Conservation (phyloP, 805 yeast genomes). For the Zygosaccharomyces lentus region DNA sequence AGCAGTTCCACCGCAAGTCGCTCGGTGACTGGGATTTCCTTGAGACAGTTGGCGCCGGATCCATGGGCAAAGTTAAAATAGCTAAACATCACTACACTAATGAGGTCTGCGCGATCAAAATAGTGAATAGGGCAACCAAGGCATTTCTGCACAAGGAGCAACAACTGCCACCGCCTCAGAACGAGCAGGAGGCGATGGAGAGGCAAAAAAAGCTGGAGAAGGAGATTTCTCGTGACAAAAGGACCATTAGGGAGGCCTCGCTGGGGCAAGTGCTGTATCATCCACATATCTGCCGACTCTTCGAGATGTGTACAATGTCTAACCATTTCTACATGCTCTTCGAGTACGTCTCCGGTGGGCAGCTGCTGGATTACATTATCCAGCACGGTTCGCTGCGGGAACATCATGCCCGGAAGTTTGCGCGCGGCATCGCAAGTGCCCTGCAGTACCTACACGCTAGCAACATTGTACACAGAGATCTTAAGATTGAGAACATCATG, state of each 20-base stretch:
- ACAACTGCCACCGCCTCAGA: slow-evolving; percentile 61
- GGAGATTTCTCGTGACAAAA: slow-evolving; percentile 82
- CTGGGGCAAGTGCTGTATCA: slow-evolving; percentile 85
- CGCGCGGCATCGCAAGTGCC: slow-evolving; percentile 91
- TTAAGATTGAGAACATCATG: slow-evolving; percentile 94
- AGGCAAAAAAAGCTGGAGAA: slow-evolving; percentile 69
- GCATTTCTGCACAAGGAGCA: slow-evolving; percentile 68
- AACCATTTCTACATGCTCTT: slow-evolving; percentile 95
- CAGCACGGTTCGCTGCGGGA: slow-evolving; percentile 94
- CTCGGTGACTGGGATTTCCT: slow-evolving; percentile 97
- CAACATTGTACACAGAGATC: slow-evolving; percentile 93
- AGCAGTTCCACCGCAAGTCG: slow-evolving; percentile 70
- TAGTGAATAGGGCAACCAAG: slow-evolving; percentile 84
- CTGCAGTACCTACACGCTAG: slow-evolving; percentile 89
- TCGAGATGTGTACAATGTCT: slow-evolving; percentile 94
- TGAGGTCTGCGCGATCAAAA: slow-evolving; percentile 87
- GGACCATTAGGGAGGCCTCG: slow-evolving; percentile 94
- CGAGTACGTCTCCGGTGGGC: slow-evolving; percentile 96
- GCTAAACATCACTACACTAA: slow-evolving; percentile 80
- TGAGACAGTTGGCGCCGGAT: slow-evolving; percentile 95
- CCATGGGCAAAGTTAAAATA: slow-evolving; percentile 97
- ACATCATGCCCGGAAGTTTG: slow-evolving; percentile 88
- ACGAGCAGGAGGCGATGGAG: slow-evolving; percentile 52
- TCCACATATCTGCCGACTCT: slow-evolving; percentile 85
- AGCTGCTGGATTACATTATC: slow-evolving; percentile 93